Base-by-base conservation (phyloP, 306 rosid species). In the Prunus persica region DNA sequence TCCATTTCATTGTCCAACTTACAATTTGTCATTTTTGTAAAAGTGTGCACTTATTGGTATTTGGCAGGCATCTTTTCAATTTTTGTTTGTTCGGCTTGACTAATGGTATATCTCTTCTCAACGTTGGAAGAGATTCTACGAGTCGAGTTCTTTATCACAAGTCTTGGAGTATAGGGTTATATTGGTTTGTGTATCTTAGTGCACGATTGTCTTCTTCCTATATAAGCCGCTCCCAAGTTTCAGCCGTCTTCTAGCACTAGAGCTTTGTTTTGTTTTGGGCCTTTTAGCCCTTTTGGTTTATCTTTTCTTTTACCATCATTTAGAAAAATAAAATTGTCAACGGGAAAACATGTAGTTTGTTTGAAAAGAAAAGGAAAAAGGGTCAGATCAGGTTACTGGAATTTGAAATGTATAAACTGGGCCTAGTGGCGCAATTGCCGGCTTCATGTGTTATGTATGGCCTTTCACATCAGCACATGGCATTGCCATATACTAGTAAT, bases 371-470 rank as follows among this genome's bases (percentile, higher is more conserved):
- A 32, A 32, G 5, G 7, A 32, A 32, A 32, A 5, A 5, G 1
- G 6, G 30, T 28, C 30, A 3, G 30, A 28, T 28, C 30, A 28
- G 30, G 3, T 28, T 0, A 32, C 38, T 5, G 38, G 38, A 32
- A 32, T 32, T 32, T 32, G 38, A 32, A 32, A 32, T 5, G 38
- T 32, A 32, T 7, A 32, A 0, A 32, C 0, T 16, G 74, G 64
- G 28, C 50, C 16, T 55, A 38, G 14, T 51, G 66, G 76, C 65
- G 81, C 57, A 34, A 78, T 70, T 6, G 67, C 71, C 76, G 81
- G 81, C 70, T 78, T 20, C 63, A 46, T 25, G 14, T n/a, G 19
- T 30, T 4, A 25, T 11, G 24, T 19, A 32, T 30, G 50, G 28
- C 19, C 38, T 25, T 54, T 49, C 63, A 47, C 71, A 78, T 70